Percentiles rank a stretch among this genome's conserved stretches.
phyloP scores from a whole-genome alignment of 108 stramenopile genomes.

The Cafeteria roenbergensis region DNA sequence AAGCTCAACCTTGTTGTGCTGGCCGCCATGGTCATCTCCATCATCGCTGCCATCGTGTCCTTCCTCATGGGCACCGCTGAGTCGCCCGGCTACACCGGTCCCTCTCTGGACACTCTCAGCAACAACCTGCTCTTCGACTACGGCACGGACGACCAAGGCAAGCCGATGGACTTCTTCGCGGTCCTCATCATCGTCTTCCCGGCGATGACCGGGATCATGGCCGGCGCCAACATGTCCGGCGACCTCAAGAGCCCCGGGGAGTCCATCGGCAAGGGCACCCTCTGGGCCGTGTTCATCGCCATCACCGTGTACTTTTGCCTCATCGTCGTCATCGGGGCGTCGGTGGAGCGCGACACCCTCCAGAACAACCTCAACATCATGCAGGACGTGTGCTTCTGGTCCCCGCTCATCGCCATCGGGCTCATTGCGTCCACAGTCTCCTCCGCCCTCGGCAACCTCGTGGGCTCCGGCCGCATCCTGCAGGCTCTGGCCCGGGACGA shows the following conservation, averaged over 20 bases:
- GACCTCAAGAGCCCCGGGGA: slow-evolving; percentile 18
- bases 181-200: slow-evolving; percentile 23
- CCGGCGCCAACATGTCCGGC: slow-evolving; percentile 24
- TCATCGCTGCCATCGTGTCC: slow-evolving; percentile 7
- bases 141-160: background rate
- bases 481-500: slow-evolving; percentile 22
- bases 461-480: slow-evolving; percentile 19
- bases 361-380: slow-evolving; percentile 16
- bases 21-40: background rate
- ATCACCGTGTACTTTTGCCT: slow-evolving; percentile 12
- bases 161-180: background rate
- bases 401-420: slow-evolving; percentile 13
- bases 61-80: background rate
- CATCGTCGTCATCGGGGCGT: slow-evolving; percentile 6
- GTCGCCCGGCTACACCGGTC: slow-evolving; percentile 7
- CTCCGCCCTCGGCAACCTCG: slow-evolving; percentile 17
- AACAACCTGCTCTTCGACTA: slow-evolving; percentile 13
- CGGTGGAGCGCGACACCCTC: slow-evolving; percentile 19
- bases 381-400: slow-evolving; percentile 14
- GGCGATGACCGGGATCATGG: slow-evolving; percentile 19
- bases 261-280: slow-evolving; percentile 16
- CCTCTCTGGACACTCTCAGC: slow-evolving; percentile 1
- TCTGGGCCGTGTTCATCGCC: slow-evolving; percentile 9
- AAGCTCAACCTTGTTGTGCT: slow-evolving; percentile 13
- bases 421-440: slow-evolving; percentile 14